Evolutionary conservation across 2,329 filamentous ascomycete species (phyloP), one percentile per base, ranked within the genome.

Genomic region (Allantophomopsis lycopodina): DNA sequence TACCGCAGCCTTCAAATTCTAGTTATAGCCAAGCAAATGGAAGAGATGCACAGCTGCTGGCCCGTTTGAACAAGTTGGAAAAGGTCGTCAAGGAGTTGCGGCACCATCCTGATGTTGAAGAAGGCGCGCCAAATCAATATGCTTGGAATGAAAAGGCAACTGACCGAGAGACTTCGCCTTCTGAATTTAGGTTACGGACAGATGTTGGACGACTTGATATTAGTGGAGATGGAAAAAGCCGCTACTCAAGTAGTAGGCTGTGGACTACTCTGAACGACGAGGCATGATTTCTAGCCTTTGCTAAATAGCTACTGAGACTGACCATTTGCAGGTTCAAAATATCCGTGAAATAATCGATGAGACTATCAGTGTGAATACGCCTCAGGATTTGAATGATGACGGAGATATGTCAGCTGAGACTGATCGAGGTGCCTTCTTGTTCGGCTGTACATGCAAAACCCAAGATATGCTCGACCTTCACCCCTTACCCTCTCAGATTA

Each of bases 181-280:
- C 23, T 28, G 23, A 28, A 12, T 28, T 10, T 28, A 28, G 3
- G 23, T 8, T 28, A 12, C 23, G 23, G 23, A 28, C 23, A 10
- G 23, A 28, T 28, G 23, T 28, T 10, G 23, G 23, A 10, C 23
- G 23, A 3, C 23, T 28, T 10, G 23, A 28, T 28, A 28, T 28
- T 3, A 28, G 23, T 28, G 79, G 79, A 45, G 79, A 86, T 42
- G 67, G 68, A 40, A 74, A 73, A 43, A 77, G 75, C 40, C 66
- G 79, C 53, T 88, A 87, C 53, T 74, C 88, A 47, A 84, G 79
- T 60, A 83, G 76, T 55, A 79, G 73, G 6, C 84, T 87, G 51
- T 86, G 80, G 80, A 47, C 79, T 15, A 83, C 74, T 45, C 65
- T 88, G 38, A 83, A 77, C 43, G 82, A 85, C 40, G 81, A 87